Percentiles rank a stretch among this genome's conserved stretches.
Evolutionary conservation across 352 stramenopile species (phyloP).

Genomic region (Globisporangium perplexum): DNA sequence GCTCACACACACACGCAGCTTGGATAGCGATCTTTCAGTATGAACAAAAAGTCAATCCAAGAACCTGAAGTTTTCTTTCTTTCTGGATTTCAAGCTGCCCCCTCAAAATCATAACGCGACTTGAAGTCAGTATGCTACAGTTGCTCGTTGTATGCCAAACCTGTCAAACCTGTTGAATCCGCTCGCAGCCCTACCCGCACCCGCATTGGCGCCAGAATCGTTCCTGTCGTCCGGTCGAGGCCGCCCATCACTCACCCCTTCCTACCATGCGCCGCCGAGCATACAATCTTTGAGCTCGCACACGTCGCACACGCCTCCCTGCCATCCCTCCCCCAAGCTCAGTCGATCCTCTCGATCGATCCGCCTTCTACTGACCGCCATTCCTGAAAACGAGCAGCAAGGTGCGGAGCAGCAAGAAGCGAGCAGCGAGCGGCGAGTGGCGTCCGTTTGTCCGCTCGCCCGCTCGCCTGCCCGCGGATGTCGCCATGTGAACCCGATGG

Average conservation of each 20-base stretch:
- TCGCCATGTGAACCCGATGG: no score
- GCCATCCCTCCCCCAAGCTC: neutral
- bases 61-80: no score
- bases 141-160: neutral
- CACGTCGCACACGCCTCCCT: neutral
- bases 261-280: no score
- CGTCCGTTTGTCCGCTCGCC: no score
- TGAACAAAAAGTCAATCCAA: no score
- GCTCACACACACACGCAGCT: no score
- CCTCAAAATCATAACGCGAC: no score
- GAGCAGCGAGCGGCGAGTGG: no score
- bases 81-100: no score
- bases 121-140: neutral
- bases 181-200: neutral
- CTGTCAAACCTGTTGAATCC: neutral
- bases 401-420: neutral
- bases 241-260: neutral
- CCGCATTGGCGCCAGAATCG: slow-evolving; percentile 1
- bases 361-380: neutral
- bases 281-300: neutral
- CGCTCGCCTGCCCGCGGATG: no score
- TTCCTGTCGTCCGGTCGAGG: neutral
- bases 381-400: neutral
- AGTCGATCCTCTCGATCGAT: no score
- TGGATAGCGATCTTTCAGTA: no score